Evolutionary conservation across 768 basidiomycete species (phyloP).

Genomic region (Pseudohyphozyma bogoriensis): DNA sequence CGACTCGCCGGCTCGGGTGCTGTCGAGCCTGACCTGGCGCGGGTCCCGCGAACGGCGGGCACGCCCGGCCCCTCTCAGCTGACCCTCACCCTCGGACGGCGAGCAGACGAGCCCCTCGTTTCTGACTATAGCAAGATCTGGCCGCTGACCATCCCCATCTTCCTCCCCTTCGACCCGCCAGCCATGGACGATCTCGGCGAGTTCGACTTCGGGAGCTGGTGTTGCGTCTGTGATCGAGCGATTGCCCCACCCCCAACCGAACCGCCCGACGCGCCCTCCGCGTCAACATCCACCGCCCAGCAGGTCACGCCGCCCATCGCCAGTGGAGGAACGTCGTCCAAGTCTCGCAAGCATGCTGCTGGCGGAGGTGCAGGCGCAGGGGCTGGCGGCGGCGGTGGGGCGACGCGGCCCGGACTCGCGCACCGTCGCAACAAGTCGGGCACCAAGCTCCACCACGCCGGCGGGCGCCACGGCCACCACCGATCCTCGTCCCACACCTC

Average conservation of each 20-base stretch:
- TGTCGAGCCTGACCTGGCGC: no score
- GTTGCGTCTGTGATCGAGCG: conserved; percentile 20
- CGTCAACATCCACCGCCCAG: background rate
- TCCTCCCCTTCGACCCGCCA: no score
- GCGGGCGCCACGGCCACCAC: background rate
- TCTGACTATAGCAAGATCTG: no score
- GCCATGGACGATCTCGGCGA: conserved; percentile 8
- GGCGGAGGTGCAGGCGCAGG: background rate
- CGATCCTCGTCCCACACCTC: conserved; percentile 1
- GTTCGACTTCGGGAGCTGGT: conserved; percentile 20
- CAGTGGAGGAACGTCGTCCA: background rate
- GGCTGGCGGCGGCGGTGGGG: background rate
- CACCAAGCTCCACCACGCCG: conserved; percentile 2
- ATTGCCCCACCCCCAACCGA: background rate
- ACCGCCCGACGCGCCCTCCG: background rate
- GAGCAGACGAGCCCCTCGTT: no score
- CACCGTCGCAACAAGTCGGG: conserved; percentile 11
- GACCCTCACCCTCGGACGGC: no score
- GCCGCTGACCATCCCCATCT: no score
- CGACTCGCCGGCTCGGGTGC: no score
- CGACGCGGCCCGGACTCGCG: background rate
- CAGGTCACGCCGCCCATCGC: background rate
- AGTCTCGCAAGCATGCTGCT: background rate
- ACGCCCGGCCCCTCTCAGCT: no score
- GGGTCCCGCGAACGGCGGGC: no score